Conservation (phyloP, 169 alveolate species). For the Plasmodium vinckei region DNA sequence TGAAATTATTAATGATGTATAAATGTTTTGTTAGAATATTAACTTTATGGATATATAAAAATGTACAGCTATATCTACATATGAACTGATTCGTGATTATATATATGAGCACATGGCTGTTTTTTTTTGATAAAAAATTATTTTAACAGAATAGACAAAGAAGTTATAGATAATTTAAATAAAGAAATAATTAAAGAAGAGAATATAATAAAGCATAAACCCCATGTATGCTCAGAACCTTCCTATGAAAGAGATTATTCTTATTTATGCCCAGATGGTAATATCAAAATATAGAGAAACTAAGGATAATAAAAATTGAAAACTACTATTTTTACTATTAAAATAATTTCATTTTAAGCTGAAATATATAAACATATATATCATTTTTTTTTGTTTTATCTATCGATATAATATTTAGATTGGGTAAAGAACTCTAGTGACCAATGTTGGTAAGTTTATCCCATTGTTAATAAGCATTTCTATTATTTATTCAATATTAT, state of each 20-base stretch:
- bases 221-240: slow-evolving; percentile 52
- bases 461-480: neutral
- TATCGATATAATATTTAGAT: slow-evolving; percentile 1
- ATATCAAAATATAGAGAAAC: neutral
- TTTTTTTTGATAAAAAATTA: neutral
- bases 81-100: neutral
- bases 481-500: neutral
- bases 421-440: slow-evolving; percentile 35
- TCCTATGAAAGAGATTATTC: slow-evolving; percentile 60
- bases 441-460: slow-evolving; percentile 41
- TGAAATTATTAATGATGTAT: too few species aligned
- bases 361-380: neutral
- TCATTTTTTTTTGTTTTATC: slow-evolving; percentile 10
- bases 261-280: slow-evolving; percentile 63
- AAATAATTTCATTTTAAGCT: neutral
- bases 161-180: slow-evolving; percentile 42
- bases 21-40: too few species aligned
- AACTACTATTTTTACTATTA: neutral
- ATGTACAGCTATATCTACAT: too few species aligned
- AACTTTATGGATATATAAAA: too few species aligned
- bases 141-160: slow-evolving; percentile 33
- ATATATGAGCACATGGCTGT: neutral
- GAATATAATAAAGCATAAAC: slow-evolving; percentile 39
- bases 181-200: slow-evolving; percentile 59
- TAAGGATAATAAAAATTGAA: neutral